Evolutionary conservation across 306 rosid genomes (phyloP).

Genomic region (Prunus dulcis): DNA sequence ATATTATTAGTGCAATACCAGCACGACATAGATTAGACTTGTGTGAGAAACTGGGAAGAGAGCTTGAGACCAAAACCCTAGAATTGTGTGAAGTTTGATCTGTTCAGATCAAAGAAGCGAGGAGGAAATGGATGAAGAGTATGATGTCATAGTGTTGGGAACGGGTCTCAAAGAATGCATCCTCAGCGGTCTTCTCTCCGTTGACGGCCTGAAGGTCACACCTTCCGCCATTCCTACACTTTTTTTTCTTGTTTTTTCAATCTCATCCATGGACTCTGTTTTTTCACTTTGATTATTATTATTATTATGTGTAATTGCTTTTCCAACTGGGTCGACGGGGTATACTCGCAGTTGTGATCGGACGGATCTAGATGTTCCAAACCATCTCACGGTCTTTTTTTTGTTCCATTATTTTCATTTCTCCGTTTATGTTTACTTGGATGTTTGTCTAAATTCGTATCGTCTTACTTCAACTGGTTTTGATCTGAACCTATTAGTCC

Average conservation of each 20-base stretch:
- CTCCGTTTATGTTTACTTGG: not conserved
- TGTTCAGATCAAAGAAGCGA: constrained; percentile 2
- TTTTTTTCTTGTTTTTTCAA: too few relatives aligned
- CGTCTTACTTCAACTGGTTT: not conserved
- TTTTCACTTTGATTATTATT: not conserved
- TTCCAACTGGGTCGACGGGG: not conserved
- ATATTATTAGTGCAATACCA: not conserved
- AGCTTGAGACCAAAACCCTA: constrained; percentile 7
- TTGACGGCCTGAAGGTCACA: constrained; percentile 89
- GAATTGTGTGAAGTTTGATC: not conserved
- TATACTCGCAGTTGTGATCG: not conserved
- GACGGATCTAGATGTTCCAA: constrained; percentile 2
- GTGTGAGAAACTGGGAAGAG: not conserved
- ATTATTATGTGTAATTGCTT: not conserved
- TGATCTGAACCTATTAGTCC: not conserved
- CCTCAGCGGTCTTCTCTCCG: constrained; percentile 99
- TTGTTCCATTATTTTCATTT: not conserved
- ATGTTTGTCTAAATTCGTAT: not conserved
- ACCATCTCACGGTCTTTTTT: not conserved
- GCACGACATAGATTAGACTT: constrained; percentile 1
- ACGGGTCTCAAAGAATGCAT: constrained; percentile 98
- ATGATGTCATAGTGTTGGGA: constrained; percentile 82
- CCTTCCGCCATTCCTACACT: not conserved
- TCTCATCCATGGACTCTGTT: not conserved
- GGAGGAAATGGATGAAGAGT: constrained; percentile 75